Evolutionary conservation across 2,329 filamentous ascomycete genomes (phyloP).

Genomic region (Erysiphe pulchra): DNA sequence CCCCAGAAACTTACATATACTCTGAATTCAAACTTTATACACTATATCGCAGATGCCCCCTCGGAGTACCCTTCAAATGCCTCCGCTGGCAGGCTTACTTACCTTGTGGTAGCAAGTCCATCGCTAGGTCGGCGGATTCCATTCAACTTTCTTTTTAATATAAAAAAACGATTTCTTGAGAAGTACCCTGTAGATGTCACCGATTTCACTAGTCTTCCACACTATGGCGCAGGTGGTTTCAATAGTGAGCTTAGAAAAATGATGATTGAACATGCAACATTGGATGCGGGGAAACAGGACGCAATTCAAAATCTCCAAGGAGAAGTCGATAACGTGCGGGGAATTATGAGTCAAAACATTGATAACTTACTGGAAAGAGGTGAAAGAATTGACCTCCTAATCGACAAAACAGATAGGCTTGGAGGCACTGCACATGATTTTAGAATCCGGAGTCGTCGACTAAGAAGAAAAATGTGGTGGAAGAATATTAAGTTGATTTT

Average conservation of each 20-base stretch:
- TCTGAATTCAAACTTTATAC: slow-evolving; percentile 74
- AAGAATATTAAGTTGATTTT: slow-evolving; percentile 95
- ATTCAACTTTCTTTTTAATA: slow-evolving; percentile 77
- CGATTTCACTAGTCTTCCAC: slow-evolving; percentile 53
- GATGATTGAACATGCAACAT: slow-evolving; percentile 67
- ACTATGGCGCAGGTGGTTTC: slow-evolving; percentile 77
- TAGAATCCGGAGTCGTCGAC: slow-evolving; percentile 55
- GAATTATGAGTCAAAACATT: slow-evolving; percentile 92
- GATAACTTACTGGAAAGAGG: slow-evolving; percentile 71
- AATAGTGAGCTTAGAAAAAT: slow-evolving; percentile 52
- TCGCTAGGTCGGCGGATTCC: slow-evolving; percentile 66
- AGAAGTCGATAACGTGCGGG: slow-evolving; percentile 78
- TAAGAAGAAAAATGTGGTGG: slow-evolving; percentile 97
- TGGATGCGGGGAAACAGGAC: slow-evolving; percentile 48
- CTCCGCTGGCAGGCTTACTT: slow-evolving; percentile 62
- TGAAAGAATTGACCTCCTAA: slow-evolving; percentile 76
- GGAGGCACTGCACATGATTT: slow-evolving; percentile 81
- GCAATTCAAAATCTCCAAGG: slow-evolving; percentile 59
- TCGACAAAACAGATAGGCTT: slow-evolving; percentile 86
- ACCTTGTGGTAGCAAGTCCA: slow-evolving; percentile 66
- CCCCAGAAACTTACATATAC: slow-evolving; percentile 86
- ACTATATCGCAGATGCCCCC: slow-evolving; percentile 76
- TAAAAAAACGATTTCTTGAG: slow-evolving; percentile 64
- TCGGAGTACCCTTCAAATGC: slow-evolving; percentile 30
- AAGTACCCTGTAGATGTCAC: slow-evolving; percentile 39